Conservation (phyloP, 768 basidiomycete species). For the Suillus decipiens region DNA sequence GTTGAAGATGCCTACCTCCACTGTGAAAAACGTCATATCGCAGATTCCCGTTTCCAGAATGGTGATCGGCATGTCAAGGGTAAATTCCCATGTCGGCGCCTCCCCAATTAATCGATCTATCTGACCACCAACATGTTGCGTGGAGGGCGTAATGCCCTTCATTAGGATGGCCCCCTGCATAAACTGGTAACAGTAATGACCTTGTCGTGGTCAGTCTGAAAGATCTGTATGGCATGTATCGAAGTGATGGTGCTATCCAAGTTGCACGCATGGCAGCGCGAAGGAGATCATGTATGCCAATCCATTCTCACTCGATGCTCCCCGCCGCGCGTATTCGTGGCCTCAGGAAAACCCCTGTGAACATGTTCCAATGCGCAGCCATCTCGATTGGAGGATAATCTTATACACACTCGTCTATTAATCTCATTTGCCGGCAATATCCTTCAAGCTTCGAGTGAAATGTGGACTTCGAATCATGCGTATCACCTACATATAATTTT, state of each 20-base stretch:
- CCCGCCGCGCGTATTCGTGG: background rate
- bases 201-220: background rate
- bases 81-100: slow-evolving; percentile 3
- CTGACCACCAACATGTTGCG: background rate
- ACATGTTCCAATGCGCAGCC: background rate
- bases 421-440: background rate
- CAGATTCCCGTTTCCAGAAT: slow-evolving; percentile 13
- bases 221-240: background rate
- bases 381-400: background rate
- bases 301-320: background rate
- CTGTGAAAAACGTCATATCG: background rate
- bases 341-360: background rate
- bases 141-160: background rate
- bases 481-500: background rate
- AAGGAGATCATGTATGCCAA: background rate
- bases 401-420: background rate
- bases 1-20: background rate
- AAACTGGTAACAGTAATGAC: background rate
- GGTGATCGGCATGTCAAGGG: slow-evolving; percentile 8
- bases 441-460: background rate
- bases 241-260: background rate
- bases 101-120: slow-evolving; percentile 7
- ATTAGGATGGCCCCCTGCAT: background rate
- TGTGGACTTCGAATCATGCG: background rate
- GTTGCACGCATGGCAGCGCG: background rate